Evolutionary conservation across 805 yeast genomes (phyloP).

Genomic region (Candida yuanshanica): DNA sequence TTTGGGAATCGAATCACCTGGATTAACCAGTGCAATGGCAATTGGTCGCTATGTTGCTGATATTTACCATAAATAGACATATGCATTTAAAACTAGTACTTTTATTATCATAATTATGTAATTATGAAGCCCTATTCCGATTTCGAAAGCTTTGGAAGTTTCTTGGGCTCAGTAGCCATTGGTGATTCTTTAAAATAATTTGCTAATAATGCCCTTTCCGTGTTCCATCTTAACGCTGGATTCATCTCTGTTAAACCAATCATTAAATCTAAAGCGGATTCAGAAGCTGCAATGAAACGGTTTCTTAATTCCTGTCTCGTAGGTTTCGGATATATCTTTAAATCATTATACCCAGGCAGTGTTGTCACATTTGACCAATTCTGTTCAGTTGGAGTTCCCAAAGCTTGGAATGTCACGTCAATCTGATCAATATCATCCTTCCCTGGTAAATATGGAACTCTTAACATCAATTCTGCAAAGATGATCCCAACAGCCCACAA

Average conservation of each 20-base stretch:
- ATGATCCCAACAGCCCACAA: constrained; percentile 96
- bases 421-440: constrained; percentile 84
- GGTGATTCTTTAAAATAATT: constrained; percentile 72
- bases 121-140: constrained; percentile 2
- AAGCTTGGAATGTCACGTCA: constrained; percentile 88
- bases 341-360: constrained; percentile 69
- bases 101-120: no score
- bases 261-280: constrained; percentile 71
- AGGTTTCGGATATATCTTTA: constrained; percentile 78
- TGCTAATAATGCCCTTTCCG: constrained; percentile 57
- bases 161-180: constrained; percentile 58
- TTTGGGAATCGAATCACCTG: constrained; percentile 87
- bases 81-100: constrained; percentile 1
- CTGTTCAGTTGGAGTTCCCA: constrained; percentile 92
- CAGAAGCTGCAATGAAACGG: constrained; percentile 88
- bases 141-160: constrained; percentile 44
- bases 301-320: constrained; percentile 72
- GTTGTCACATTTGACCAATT: constrained; percentile 87
- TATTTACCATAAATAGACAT: constrained; percentile 14
- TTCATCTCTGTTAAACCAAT: constrained; percentile 67
- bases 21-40: constrained; percentile 77
- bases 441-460: constrained; percentile 95
- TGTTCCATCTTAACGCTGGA: constrained; percentile 67
- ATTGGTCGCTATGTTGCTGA: constrained; percentile 66
- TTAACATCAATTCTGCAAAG: constrained; percentile 91